Base-by-base conservation (phyloP, 192 early-diverging fungal species). In the Entophlyctis luteolus region DNA sequence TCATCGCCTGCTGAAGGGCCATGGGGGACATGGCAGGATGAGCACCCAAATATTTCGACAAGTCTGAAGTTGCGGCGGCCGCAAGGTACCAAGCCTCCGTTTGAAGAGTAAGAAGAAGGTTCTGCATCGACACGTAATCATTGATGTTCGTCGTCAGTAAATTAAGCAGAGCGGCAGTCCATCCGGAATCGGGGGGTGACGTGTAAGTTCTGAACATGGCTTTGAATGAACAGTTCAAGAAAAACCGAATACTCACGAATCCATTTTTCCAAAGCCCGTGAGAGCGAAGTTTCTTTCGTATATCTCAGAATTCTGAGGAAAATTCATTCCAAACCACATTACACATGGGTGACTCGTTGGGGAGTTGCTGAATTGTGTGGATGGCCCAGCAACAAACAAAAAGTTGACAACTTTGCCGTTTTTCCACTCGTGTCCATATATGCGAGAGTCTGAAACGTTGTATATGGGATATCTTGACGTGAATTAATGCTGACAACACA, bases 251-350 rank as follows among this genome's bases (percentile, higher is more conserved):
- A 23, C 33, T 28, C 23, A 68, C 67, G 23, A 39, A 33, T 68
- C 67, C 67, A 58, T 2, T 16, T 29, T 48, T 2, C 55, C 20
- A 33, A 68, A 59, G 5, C 67, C 67, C 14, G 8, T 47, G 27
- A 68, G 36, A 45, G 18, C 38, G 10, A 32, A 18, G 28, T 68
- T 68, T 29, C 34, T 57, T 33, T 68, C 67, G 33, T 68, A 68
- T 10, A 68, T 48, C 18, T 2, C 27, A 29, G 55, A 58, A 33
- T 33, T 50, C 8, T 16, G 5, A 3, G 75, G 75, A 49, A 77
- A 82, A 1, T 65, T 56, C 48, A 75, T 62, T 1, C 75, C 77
- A 50, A 77, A 77, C 80, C 80, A 82, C 54, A 63, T 58, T 3
- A 77, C 73, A 48, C 80, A 74, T 20, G 68, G 68, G 35, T 66